phyloP scores from a whole-genome alignment of 257 asterid genomes.

The Salvia miltiorrhiza region DNA sequence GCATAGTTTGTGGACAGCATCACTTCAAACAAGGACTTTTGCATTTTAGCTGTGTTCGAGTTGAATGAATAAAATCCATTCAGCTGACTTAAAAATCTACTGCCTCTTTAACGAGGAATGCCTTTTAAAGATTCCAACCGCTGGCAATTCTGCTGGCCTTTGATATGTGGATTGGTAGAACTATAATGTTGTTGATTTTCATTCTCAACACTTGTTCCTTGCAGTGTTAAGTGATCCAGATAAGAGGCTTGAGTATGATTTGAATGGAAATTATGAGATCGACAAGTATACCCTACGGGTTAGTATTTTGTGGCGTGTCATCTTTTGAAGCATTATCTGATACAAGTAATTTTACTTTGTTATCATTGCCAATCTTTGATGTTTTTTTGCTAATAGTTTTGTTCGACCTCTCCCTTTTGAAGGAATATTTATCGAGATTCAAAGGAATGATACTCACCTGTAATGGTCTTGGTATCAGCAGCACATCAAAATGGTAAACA shows the following conservation, averaged over 20 bases:
- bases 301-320: conserved; percentile 14
- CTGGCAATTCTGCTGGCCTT: background rate
- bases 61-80: background rate
- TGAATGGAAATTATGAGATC: conserved; percentile 56
- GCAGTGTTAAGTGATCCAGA: conserved; percentile 70
- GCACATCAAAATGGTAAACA: conserved; percentile 46
- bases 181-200: conserved; percentile 12
- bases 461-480: conserved; percentile 67
- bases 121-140: background rate
- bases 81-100: background rate
- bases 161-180: background rate
- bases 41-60: background rate
- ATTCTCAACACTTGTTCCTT: conserved; percentile 15
- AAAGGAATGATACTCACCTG: conserved; percentile 71
- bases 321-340: background rate
- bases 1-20: background rate
- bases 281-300: conserved; percentile 62
- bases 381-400: conserved; percentile 15
- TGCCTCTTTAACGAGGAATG: background rate
- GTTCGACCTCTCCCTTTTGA: conserved; percentile 10
- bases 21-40: background rate
- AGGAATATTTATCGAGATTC: conserved; percentile 70
- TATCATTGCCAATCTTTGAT: conserved; percentile 18
- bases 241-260: conserved; percentile 60
- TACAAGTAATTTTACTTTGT: conserved; percentile 3